These are phyloP conservation scores for Heliosperma pusillum DNA, from an alignment of 148 eudicot species.

Conservation along the genomic window DNA sequence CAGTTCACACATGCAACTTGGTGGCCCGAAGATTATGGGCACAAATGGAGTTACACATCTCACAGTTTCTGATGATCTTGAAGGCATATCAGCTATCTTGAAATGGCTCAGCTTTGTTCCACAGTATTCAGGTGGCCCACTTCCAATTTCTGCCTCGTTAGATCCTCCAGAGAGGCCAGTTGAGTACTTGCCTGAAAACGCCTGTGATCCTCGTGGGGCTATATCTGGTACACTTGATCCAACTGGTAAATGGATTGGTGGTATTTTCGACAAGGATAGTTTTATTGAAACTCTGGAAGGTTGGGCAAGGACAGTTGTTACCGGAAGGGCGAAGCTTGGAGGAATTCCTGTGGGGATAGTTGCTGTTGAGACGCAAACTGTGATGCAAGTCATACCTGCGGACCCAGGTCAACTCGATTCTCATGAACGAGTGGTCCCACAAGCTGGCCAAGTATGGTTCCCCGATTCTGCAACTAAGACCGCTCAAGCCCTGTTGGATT, in stretches of 20 bases:
- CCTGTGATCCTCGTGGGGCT: conserved; percentile 95
- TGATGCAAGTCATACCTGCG: conserved; percentile 96
- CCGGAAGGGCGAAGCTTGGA: conserved; percentile 97
- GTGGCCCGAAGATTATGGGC: conserved; percentile 98
- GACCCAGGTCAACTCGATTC: conserved; percentile 99
- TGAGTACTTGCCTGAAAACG: conserved; percentile 80
- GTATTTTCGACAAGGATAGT: conserved; percentile 85
- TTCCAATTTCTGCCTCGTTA: conserved; percentile 66
- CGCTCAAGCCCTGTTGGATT: conserved; percentile 97
- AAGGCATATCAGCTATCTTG: conserved; percentile 77
- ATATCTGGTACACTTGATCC: conserved; percentile 56
- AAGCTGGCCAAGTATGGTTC: conserved; percentile 99
- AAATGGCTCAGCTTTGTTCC: conserved; percentile 96
- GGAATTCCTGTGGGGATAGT: conserved; percentile 95
- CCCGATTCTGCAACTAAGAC: conserved; percentile 98
- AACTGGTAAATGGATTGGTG: conserved; percentile 85
- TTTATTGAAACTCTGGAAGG: conserved; percentile 94
- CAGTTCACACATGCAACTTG: conserved; percentile 99
- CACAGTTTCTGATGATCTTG: conserved; percentile 89
- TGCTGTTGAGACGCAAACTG: conserved; percentile 95
- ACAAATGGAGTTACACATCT: conserved; percentile 95
- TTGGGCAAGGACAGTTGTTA: conserved; percentile 99
- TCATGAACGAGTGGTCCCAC: conserved; percentile 95
- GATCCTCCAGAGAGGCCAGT: conserved; percentile 83
- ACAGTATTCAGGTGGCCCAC: conserved; percentile 68